A percentile compares a stretch with the other conserved stretches of the same genome.
Evolutionary conservation across 2,329 filamentous ascomycete genomes (phyloP).

Genomic region (Immersiporthe knoxdaviesiana): DNA sequence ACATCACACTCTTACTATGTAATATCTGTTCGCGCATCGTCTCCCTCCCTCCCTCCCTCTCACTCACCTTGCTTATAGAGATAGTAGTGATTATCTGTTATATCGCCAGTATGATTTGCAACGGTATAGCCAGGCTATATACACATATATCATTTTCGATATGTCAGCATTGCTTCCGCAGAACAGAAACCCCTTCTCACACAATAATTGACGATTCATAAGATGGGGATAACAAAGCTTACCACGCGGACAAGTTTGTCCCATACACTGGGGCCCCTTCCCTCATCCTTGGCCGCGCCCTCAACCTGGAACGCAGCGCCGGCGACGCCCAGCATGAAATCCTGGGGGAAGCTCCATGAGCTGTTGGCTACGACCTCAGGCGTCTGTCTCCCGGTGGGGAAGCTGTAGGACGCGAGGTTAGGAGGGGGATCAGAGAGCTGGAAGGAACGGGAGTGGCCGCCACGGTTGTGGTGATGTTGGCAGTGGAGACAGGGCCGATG

Average conservation of each 20-base stretch:
- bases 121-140: constrained; percentile 19
- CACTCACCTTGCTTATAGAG: constrained; percentile 26
- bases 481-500: constrained; percentile 19
- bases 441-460: constrained; percentile 14
- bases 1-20: too few relatives aligned
- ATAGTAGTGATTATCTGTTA: constrained; percentile 26
- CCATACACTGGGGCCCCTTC: constrained; percentile 20
- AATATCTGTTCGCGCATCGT: too few relatives aligned
- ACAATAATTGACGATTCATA: not conserved
- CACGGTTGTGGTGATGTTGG: constrained; percentile 22
- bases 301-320: constrained; percentile 23
- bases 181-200: too few relatives aligned
- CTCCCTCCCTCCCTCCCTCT: too few relatives aligned
- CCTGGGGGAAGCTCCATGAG: constrained; percentile 26
- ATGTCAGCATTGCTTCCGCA: not conserved
- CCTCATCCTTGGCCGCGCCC: constrained; percentile 24
- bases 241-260: constrained; percentile 18
- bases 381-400: constrained; percentile 16
- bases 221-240: not conserved
- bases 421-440: constrained; percentile 21
- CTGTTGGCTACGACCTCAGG: constrained; percentile 10
- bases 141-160: too few relatives aligned
- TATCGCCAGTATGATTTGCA: constrained; percentile 19
- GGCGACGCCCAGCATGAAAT: constrained; percentile 20
- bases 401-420: constrained; percentile 44